Base-by-base conservation (phyloP, 371 early-diverging fungal species). In the Choanephora cucurbitarum region DNA sequence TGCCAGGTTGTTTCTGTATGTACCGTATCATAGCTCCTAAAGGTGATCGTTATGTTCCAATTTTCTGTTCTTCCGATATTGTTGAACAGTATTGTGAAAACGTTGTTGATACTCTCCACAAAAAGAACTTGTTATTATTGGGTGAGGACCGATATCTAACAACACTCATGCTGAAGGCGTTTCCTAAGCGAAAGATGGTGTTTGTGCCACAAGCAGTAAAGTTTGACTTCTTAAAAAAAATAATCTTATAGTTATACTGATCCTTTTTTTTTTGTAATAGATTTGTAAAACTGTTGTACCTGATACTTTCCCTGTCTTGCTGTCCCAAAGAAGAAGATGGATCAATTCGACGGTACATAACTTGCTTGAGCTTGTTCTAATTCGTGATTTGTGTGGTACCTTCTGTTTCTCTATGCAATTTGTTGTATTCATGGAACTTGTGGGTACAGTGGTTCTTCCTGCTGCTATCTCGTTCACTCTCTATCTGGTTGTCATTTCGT, bases 1-100 rank as follows among this genome's bases (percentile, higher is more conserved):
- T 97, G 33, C 98, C 98, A 11, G 98, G 98, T 14, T 98, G 98
- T 62, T 98, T 98, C 80, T 95, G 96, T 65, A 92, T 94, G 91
- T 98, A 95, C 69, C 87, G 96, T 45, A 88, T 98, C 59, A 90
- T 91, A 60, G 85, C 91, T 0, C 86, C 87, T 28, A 88, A 85
- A 52, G 89, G 86, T 15, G 76, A 72, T 24, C 70, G 71, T 0
- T 71, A 65, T 42, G 89, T 83, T 10, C 91, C 88, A 56, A 94
- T 87, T 49, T 72, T 99, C 65, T 85, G 84, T 65, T 80, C 92
- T 62, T 84, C 96, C 39, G 83, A 89, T 75, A 85, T 94, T 82
- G 86, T 98, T 14, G 89, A 90, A 49, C 80, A 86, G 68, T 98
- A 98, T 70, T 90, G 91, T 24, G 91, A 92, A 64, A 91, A 88